Evolutionary conservation across 192 early-diverging fungal species (phyloP).

Genomic region (Bifiguratus adelaidae): DNA sequence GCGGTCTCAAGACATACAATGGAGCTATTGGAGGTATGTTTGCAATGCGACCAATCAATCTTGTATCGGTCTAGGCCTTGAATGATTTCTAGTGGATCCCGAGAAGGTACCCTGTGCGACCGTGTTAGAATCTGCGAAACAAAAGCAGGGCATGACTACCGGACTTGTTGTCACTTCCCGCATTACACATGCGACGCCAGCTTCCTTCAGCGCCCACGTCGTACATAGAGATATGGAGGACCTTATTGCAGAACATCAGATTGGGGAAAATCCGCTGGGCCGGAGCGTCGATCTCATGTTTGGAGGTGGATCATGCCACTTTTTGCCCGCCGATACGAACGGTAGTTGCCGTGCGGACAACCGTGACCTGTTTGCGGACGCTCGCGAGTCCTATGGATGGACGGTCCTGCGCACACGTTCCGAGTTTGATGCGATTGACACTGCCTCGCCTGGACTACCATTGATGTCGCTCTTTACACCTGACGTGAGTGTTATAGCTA

Average conservation of each 20-base stretch:
- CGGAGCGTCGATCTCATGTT: slow-evolving; percentile 79
- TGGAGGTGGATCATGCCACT: slow-evolving; percentile 88
- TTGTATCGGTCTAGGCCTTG: background rate
- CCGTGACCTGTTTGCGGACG: slow-evolving; percentile 50
- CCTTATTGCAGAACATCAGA: slow-evolving; percentile 81
- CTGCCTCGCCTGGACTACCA: slow-evolving; percentile 37
- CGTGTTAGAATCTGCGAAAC: slow-evolving; percentile 88
- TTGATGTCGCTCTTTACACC: slow-evolving; percentile 64
- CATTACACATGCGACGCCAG: slow-evolving; percentile 90
- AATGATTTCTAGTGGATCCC: slow-evolving; percentile 35
- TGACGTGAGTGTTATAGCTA: slow-evolving; percentile 27
- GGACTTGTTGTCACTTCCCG: slow-evolving; percentile 90
- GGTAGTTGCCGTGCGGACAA: slow-evolving; percentile 72
- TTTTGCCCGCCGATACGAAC: slow-evolving; percentile 53
- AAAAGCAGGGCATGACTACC: slow-evolving; percentile 58
- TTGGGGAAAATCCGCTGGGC: slow-evolving; percentile 83
- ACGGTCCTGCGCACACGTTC: slow-evolving; percentile 34
- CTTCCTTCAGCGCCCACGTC: slow-evolving; percentile 75
- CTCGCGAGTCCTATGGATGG: slow-evolving; percentile 47
- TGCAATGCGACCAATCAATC: background rate
- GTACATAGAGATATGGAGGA: slow-evolving; percentile 68
- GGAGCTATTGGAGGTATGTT: slow-evolving; percentile 74
- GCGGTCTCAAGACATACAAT: slow-evolving; percentile 87
- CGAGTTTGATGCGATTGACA: slow-evolving; percentile 52
- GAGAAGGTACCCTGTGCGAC: slow-evolving; percentile 75